Evolutionary conservation across 495 filamentous ascomycete genomes (phyloP), one percentile per base, ranked within the genome.

Genomic region (Amphirosellinia nigrospora): DNA sequence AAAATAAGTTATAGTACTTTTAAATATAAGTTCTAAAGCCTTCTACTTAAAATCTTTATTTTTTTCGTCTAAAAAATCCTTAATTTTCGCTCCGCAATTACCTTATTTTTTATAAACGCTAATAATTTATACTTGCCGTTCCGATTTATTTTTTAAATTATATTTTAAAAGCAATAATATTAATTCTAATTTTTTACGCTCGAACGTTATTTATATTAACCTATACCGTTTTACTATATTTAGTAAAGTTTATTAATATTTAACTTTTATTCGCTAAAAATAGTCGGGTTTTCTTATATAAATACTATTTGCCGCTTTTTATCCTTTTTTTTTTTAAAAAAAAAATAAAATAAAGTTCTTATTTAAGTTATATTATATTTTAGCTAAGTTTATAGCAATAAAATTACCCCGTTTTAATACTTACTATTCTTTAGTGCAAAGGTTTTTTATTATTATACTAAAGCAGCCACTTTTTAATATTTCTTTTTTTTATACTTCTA

Each of bases 161-260:
- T 46, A n/a, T 46, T 46, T 46, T n/a, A 46, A 46, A 46, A 46
- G 5, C 5, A 46, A 46, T 46, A 16, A 46, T 46, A 46, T 46
- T 46, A 46, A 46, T 53, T 28, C 4, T 53, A 53, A 53, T 53
- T 53, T 53, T 53, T 53, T 53, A 11, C n/a, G n/a, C n/a, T n/a
- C n/a, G n/a, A n/a, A n/a, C n/a, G n/a, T n/a, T n/a, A n/a, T n/a
- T n/a, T n/a, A 26, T 53, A 53, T 26, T 26, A 53, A 11, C 11
- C 28, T 53, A 53, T 53, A 30, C 28, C 11, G 3, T 26, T 53
- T 30, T n/a, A 26, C 13, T 26, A 28, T 53, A 26, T 53, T 28
- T 53, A 53, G 28, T 55, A 55, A 28, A 55, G 32, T 7, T 16
- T 55, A 15, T 16, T 13, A 30, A 16, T 32, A 32, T n/a, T n/a